Conservation (phyloP, 73 alveolate genomes). For the Paramecium bursaria region DNA sequence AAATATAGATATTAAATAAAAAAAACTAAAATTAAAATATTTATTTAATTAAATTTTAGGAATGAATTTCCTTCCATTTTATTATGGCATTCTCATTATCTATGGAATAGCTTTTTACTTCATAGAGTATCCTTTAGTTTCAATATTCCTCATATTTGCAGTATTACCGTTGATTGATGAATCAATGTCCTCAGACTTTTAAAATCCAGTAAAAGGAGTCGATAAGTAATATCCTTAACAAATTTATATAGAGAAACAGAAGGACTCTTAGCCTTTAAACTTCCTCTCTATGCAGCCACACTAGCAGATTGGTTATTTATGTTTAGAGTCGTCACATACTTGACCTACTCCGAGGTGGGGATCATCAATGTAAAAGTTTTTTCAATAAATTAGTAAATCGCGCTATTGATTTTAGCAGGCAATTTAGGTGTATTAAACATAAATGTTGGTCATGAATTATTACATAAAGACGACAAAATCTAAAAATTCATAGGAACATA, state of each 20-base stretch:
- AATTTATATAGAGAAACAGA: slow-evolving; percentile 16
- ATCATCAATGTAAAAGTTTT: no score
- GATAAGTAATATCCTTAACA: slow-evolving; percentile 44
- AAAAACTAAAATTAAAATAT: no score
- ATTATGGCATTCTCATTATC: no score
- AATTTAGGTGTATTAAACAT: slow-evolving; percentile 32
- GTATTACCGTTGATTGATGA: slow-evolving; percentile 72
- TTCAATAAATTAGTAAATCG: no score
- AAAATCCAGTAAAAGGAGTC: slow-evolving; percentile 73
- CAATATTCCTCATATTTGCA: no score
- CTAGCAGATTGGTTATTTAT: slow-evolving; percentile 70
- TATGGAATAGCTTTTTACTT: no score
- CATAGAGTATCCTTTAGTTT: no score
- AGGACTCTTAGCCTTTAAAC: slow-evolving; percentile 45
- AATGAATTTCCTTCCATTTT: no score
- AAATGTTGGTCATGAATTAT: slow-evolving; percentile 82
- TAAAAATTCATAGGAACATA: slow-evolving; percentile 82
- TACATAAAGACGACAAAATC: slow-evolving; percentile 75
- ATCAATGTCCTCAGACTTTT: slow-evolving; percentile 49
- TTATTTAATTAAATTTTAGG: no score
- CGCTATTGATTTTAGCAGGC: slow-evolving; percentile 51
- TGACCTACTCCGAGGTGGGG: no score
- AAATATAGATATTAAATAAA: no score
- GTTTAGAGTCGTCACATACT: no score
- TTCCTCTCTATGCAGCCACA: slow-evolving; percentile 67